Conservation (phyloP, 2,329 filamentous ascomycete species). For the Alternaria viburni region DNA sequence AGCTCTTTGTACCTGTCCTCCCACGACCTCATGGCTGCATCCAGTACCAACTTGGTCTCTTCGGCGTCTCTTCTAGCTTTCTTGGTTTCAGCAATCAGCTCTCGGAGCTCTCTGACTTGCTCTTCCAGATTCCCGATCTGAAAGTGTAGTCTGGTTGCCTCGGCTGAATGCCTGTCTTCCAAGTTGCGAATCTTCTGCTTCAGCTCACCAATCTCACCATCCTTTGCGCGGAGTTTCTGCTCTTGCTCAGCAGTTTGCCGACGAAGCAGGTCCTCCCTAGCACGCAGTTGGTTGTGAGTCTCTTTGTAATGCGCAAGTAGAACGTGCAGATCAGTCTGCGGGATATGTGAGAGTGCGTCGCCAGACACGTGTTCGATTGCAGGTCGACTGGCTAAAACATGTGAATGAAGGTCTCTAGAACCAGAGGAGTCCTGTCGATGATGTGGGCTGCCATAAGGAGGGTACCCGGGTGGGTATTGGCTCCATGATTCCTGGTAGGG, state of each 20-base stretch:
- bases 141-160: conserved; percentile 58
- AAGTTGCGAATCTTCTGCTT: conserved; percentile 58
- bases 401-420: conserved; percentile 42
- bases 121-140: conserved; percentile 60
- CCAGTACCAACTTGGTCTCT: conserved; percentile 36
- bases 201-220: conserved; percentile 59
- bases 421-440: conserved; percentile 47
- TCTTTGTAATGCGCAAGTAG: conserved; percentile 56
- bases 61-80: conserved; percentile 51
- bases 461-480: conserved; percentile 44
- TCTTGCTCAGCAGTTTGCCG: conserved; percentile 58
- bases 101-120: conserved; percentile 59
- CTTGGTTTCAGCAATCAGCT: conserved; percentile 53
- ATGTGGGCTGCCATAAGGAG: conserved; percentile 42
- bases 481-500: conserved; percentile 47
- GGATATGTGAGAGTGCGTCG: conserved; percentile 48
- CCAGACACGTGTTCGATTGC: conserved; percentile 45
- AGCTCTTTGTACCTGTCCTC: conserved; percentile 53
- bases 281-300: conserved; percentile 57
- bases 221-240: conserved; percentile 59
- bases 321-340: conserved; percentile 46
- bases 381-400: conserved; percentile 39
- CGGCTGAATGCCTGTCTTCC: conserved; percentile 57
- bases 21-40: conserved; percentile 48
- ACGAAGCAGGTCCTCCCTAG: conserved; percentile 58